Percentiles rank a stretch among this genome's conserved stretches.
Conservation (phyloP, 441 rosid genomes). For the Syzygium syzygioides region DNA sequence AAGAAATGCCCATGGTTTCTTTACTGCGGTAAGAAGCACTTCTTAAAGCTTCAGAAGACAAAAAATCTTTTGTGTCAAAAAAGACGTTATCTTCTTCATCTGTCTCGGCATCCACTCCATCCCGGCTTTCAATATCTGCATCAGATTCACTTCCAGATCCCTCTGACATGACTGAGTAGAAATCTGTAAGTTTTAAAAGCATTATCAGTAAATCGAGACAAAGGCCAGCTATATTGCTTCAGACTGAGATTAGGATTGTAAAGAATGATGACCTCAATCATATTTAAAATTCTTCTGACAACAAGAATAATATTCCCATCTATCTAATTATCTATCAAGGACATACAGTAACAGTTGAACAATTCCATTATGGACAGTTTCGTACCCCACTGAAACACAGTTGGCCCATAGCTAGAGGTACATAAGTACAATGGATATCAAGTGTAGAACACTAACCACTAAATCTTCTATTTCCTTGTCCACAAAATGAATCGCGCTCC, state of each 20-base stretch:
- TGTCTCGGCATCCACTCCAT: constrained; percentile 78
- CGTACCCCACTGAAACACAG: not conserved
- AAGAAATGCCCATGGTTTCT: constrained; percentile 52
- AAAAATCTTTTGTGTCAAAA: constrained; percentile 84
- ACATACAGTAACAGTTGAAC: not conserved
- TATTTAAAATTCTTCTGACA: not conserved
- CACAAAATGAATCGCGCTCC: constrained; percentile 80
- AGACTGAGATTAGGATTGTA: not conserved
- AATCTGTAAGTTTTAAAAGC: constrained; percentile 43
- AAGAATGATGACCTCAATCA: not conserved
- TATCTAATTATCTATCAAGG: not conserved
- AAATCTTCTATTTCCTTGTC: constrained; percentile 75
- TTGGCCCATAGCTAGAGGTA: not conserved
- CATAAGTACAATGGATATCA: not conserved
- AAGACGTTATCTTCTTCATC: constrained; percentile 75
- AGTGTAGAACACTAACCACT: constrained; percentile 58
- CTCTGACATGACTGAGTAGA: constrained; percentile 96
- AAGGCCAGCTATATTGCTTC: not conserved
- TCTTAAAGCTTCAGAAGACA: constrained; percentile 75
- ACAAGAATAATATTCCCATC: not conserved
- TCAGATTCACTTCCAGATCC: constrained; percentile 84
- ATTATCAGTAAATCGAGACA: not conserved
- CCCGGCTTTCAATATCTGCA: constrained; percentile 85
- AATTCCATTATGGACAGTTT: not conserved
- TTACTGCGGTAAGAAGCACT: constrained; percentile 83